Evolutionary conservation across 257 asterid species (phyloP).

Genomic region (Solanum pimpinellifolium): DNA sequence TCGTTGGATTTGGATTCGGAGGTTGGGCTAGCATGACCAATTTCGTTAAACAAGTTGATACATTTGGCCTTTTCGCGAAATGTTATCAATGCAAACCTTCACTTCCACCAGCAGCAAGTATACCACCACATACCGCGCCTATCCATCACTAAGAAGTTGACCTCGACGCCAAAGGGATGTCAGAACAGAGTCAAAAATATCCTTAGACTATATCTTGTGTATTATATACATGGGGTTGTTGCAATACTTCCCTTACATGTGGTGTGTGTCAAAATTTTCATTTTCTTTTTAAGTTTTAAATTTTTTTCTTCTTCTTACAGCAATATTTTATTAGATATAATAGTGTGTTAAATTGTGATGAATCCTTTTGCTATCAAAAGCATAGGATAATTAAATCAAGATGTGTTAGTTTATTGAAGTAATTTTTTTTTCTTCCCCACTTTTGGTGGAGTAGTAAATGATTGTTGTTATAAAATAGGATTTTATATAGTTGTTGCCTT

Average conservation of each 20-base stretch:
- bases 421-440: not conserved
- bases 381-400: slow-evolving; percentile 29
- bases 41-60: slow-evolving; percentile 64
- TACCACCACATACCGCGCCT: slow-evolving; percentile 11
- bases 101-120: slow-evolving; percentile 2
- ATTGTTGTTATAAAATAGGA: slow-evolving; percentile 3
- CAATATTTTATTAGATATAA: slow-evolving; percentile 15
- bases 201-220: slow-evolving; percentile 37
- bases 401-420: slow-evolving; percentile 3
- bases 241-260: slow-evolving; percentile 29
- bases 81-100: slow-evolving; percentile 86
- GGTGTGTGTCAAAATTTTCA: slow-evolving; percentile 25
- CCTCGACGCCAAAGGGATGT: not conserved
- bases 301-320: not conserved
- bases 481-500: not conserved
- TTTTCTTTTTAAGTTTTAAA: not conserved
- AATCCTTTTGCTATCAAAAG: slow-evolving; percentile 32
- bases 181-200: not conserved
- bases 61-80: slow-evolving; percentile 91
- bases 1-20: slow-evolving; percentile 93
- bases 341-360: slow-evolving; percentile 49
- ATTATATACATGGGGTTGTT: slow-evolving; percentile 39
- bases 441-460: slow-evolving; percentile 2
- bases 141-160: slow-evolving; percentile 25
- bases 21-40: slow-evolving; percentile 97